phyloP scores from a whole-genome alignment of 225 moss, liverwort and hornwort genomes.

The Antitrichia curtipendula region DNA sequence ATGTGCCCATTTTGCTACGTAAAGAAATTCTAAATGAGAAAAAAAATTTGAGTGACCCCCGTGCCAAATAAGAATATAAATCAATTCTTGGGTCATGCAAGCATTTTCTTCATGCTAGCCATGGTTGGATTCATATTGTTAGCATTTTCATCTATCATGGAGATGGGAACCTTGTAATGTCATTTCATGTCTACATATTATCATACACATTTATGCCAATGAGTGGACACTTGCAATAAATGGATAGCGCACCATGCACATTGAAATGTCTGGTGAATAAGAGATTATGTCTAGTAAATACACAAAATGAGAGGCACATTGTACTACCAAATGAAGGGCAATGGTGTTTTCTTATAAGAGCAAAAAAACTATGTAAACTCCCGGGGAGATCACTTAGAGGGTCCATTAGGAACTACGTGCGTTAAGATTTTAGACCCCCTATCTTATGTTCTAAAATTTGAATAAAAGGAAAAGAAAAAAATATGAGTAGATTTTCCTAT shows the following conservation, averaged over 20 bases:
- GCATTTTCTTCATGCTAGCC: not conserved
- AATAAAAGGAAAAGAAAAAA: no score
- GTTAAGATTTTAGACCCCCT: no score
- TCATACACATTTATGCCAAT: not conserved
- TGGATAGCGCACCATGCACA: accelerated
- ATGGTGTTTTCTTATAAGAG: accelerated
- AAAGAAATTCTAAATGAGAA: accelerated
- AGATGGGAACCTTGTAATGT: not conserved
- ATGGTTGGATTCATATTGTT: not conserved
- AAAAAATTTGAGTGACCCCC: not conserved
- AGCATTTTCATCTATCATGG: not conserved
- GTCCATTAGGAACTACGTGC: no score
- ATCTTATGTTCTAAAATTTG: no score
- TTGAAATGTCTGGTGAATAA: not conserved
- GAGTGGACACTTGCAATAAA: not conserved
- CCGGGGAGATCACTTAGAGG: no score
- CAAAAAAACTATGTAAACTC: not conserved
- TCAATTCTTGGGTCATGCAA: not conserved
- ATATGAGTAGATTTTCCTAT: no score
- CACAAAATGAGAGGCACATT: not conserved
- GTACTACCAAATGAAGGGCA: not conserved
- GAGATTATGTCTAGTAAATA: not conserved
- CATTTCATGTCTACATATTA: no score
- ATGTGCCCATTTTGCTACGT: accelerated
- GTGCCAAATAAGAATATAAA: not conserved